phyloP scores from a whole-genome alignment of 306 rosid genomes.

The Adenanthera pavonina region DNA sequence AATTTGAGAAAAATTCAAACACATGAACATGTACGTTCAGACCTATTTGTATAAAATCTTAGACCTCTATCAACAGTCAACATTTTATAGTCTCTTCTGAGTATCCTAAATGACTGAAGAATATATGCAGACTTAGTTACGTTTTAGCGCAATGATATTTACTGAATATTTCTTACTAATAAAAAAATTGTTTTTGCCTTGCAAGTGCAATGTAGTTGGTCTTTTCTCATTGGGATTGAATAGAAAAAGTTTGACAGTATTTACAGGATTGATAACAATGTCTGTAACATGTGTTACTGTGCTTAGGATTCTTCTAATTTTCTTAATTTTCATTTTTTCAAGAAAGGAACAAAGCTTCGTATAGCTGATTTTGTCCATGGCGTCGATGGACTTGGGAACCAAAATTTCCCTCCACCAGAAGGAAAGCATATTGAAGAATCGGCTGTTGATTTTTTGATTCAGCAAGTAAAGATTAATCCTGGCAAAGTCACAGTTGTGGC shows the following conservation, averaged over 20 bases:
- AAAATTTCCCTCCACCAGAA: slow-evolving; percentile 83
- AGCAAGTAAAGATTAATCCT: slow-evolving; percentile 79
- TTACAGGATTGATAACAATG: slow-evolving; percentile 10
- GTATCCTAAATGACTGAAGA: background rate
- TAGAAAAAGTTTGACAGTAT: background rate
- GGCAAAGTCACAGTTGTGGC: slow-evolving; percentile 87
- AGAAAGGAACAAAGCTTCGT: slow-evolving; percentile 81
- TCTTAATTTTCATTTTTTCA: slow-evolving; percentile 20
- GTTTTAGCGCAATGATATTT: background rate
- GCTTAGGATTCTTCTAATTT: slow-evolving; percentile 4
- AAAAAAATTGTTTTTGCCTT: background rate
- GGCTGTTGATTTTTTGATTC: slow-evolving; percentile 73
- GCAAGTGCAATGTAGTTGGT: slow-evolving; percentile 19
- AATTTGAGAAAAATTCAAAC: background rate
- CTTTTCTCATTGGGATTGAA: slow-evolving; percentile 4
- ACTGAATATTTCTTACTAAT: background rate
- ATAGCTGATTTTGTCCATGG: slow-evolving; percentile 97
- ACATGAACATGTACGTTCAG: background rate
- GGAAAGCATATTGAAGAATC: slow-evolving; percentile 78
- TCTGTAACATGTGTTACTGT: slow-evolving; percentile 20
- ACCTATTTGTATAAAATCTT: background rate
- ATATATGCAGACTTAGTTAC: background rate
- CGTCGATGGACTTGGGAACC: slow-evolving; percentile 93
- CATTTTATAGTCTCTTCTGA: slow-evolving; percentile 17
- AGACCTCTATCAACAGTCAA: background rate